Evolutionary conservation across 129 eudicot genomes (phyloP), one percentile per base, ranked within the genome.

Genomic region (Flaveria trinervia): DNA sequence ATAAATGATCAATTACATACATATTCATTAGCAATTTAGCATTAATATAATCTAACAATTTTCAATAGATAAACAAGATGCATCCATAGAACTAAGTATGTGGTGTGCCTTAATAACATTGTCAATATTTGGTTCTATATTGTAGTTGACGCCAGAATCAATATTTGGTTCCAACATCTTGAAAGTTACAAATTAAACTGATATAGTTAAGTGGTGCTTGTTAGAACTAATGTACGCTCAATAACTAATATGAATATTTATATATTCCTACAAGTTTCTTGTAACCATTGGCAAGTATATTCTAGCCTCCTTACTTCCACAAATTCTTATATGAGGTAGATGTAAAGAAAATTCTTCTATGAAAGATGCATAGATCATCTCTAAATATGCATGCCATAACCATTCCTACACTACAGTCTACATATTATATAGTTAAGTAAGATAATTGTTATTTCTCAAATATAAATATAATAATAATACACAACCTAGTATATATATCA

Each of bases 101-200:
- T 9, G 48, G 48, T 44, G 48, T 8, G 46, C 48, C 48, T 44
- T 7, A 44, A 44, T 9, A 44, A 26, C 30, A 26, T 26, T 26
- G 48, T 8, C 48, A 44, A 44, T 20, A 20, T 20, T 20, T 20
- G 22, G 22, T 20, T 65, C 80, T 36, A 76, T n/a, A 51, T 18
- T 76, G 50, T 20, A 65, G 15, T 49, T 49, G 33, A 26, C 22
- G 3, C 50, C 25, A 65, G 36, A 76, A 76, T n/a, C 33, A 57
- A 20, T 23, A 33, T 75, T 75, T 64, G 41, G 62, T 18, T 65
- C 22, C 66, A 75, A 50, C 64, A 62, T 75, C 65, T 51, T 9
- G 1, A 60, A 74, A 61, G 30, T 72, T 16, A 39, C 52, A 57
- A n/a, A 73, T 57, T 23, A 59, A 20, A 73, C 70, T 68, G 60